These are phyloP conservation scores for Vicia sativa DNA, from an alignment of 306 rosid genomes.

Conservation along the genomic window DNA sequence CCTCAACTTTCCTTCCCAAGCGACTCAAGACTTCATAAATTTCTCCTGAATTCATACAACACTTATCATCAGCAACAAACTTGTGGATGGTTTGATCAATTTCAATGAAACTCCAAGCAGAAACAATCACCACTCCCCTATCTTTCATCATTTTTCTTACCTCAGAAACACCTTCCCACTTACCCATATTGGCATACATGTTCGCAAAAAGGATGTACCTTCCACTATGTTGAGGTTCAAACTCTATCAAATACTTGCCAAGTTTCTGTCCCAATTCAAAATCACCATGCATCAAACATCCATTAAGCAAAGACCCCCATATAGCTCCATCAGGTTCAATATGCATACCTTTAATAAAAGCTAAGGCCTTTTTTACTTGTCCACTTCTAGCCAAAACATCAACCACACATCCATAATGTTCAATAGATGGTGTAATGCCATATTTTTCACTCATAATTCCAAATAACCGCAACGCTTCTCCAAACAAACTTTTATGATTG, in stretches of 20 bases:
- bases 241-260: conserved; percentile 53
- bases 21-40: conserved; percentile 37
- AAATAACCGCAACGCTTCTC: conserved; percentile 38
- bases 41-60: conserved; percentile 39
- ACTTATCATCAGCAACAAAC: conserved; percentile 48
- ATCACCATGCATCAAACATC: conserved; percentile 56
- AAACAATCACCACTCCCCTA: conserved; percentile 37
- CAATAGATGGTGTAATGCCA: conserved; percentile 51
- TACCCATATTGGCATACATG: conserved; percentile 52
- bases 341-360: conserved; percentile 47
- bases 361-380: conserved; percentile 43
- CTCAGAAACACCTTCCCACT: conserved; percentile 53
- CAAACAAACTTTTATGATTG: conserved; percentile 46
- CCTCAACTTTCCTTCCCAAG: conserved; percentile 40
- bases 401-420: conserved; percentile 64
- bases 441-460: conserved; percentile 50
- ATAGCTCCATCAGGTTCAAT: conserved; percentile 46
- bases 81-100: conserved; percentile 48
- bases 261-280: conserved; percentile 52
- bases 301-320: conserved; percentile 52
- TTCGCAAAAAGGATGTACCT: conserved; percentile 55
- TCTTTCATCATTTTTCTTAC: conserved; percentile 52
- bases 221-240: conserved; percentile 59
- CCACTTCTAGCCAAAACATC: conserved; percentile 62
- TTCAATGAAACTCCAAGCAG: conserved; percentile 63